These are phyloP conservation scores for Carex kokanica DNA, from an alignment of 176 grass and related monocot genomes.

Conservation along the genomic window DNA sequence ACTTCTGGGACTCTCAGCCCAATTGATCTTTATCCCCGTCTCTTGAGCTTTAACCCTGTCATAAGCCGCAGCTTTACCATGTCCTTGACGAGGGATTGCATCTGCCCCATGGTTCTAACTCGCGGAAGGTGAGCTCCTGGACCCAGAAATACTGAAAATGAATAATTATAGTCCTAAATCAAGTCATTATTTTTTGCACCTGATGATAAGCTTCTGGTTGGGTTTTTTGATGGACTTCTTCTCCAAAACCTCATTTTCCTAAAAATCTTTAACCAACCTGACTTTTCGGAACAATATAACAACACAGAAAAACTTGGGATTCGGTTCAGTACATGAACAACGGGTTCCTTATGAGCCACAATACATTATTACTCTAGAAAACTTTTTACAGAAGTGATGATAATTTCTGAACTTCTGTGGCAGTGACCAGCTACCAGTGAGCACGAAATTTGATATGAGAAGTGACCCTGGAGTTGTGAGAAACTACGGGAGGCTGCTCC, in stretches of 20 bases:
- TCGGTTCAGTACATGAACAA: neutral
- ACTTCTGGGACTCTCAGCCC: conserved; percentile 96
- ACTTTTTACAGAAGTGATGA: neutral
- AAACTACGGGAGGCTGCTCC: conserved; percentile 81
- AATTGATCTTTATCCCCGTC: conserved; percentile 86
- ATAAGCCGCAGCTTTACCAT: conserved; percentile 97
- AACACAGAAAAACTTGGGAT: neutral
- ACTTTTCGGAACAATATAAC: neutral
- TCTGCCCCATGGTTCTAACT: conserved; percentile 97
- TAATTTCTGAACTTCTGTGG: conserved; percentile 28
- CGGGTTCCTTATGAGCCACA: neutral
- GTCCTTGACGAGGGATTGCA: conserved; percentile 96
- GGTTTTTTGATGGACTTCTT: neutral
- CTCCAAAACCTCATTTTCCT: neutral
- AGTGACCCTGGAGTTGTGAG: conserved; percentile 97
- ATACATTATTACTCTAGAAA: neutral
- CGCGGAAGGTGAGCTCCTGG: conserved; percentile 62
- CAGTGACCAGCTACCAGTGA: conserved; percentile 93
- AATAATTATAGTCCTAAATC: neutral
- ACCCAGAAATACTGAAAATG: neutral
- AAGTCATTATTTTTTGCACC: neutral
- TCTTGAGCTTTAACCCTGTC: conserved; percentile 92
- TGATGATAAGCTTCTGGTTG: neutral
- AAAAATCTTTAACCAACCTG: neutral
- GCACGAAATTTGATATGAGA: conserved; percentile 93